Base-by-base conservation (phyloP, 352 stramenopile species). In the Phytophthora idaei region DNA sequence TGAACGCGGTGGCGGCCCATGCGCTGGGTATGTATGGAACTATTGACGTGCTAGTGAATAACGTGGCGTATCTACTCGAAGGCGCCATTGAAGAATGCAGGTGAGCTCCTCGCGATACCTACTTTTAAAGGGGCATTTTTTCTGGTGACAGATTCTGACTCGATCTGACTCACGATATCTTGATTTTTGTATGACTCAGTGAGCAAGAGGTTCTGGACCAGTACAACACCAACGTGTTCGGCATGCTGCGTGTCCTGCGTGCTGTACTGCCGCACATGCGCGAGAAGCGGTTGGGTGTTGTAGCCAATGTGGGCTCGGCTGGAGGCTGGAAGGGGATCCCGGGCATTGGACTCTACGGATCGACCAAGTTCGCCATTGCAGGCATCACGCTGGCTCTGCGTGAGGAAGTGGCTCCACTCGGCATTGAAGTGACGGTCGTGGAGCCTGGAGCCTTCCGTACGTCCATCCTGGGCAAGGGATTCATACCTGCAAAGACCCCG, bases 21-120 rank as follows among this genome's bases (percentile, higher is more conserved):
- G 67, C 71, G 15, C 32, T 69, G 15, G 58, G 28, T 2, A 52
- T 59, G 42, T 69, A 74, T 25, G 76, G 71, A 10, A 63, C 54
- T 9, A 73, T 81, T 54, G 72, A 81, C 53, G 56, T 82, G 14
- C 52, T 84, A 25, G 72, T 81, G 15, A 81, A 84, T 54, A 84
- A 84, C 57, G 73, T 73, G 17, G 74, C 69, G 17, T 42, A 42
- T 42, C 36, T 42, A 11, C 36, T 42, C 80, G 52, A 73, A 51
- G 77, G 74, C 3, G 67, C 64, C 7, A 68, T 78, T 17, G 77
- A 85, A 42, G 76, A 82, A 62, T 76, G 67, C 65, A 78, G 68
- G 69, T 75, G 48, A 54, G 31, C 39, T 28, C 37, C 42, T 62
- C 14, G 28, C n/a, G 44, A 49, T 37, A 61, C 54, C 41, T 61